Evolutionary conservation across 1,284 basidiomycete genomes (phyloP), one percentile per base, ranked within the genome.

Genomic region (Trichosporon sp.): DNA sequence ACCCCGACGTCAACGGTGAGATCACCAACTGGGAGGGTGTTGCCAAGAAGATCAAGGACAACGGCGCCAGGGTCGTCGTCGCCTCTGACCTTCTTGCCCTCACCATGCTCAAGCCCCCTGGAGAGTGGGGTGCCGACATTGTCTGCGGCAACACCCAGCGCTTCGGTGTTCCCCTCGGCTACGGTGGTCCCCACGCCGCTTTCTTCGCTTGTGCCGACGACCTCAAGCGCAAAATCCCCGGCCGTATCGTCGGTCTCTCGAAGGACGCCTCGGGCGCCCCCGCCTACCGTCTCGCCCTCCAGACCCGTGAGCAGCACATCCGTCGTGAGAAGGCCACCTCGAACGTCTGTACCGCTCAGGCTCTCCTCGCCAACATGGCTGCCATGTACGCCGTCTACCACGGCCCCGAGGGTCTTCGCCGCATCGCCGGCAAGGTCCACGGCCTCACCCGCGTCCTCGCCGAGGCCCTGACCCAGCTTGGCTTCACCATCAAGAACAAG

Each of bases 351-450:
- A 95, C 93, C 10, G 82, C 80, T 71, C 93, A 97, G 81, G 94
- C 92, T 0, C 86, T 97, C 19, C 88, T 97, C 34, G 94, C 94
- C 58, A 97, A 97, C 81, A 95, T 95, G 89, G 91, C 94, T 14
- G 91, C 93, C 44, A 95, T 96, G 93, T 96, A 95, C 76, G 91
- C 95, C 7, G 88, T 99, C 54, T 98, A 96, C 80, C 96, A 99
- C 76, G 95, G 95, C 21, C 92, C 96, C 1, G 85, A 85, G 49
- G 95, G 95, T 63, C 84, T 99, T 31, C 84, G 85, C 69, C 86
- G 87, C 61, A 98, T 98, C 70, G 95, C 94, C 32, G 84, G 86
- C 76, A 93, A 92, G 81, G 90, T 96, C 23, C 93, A 98, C 79
- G 85, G 87, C n/a, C 87, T 93, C 71, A 90, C 95, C 0, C 87